A percentile compares a stretch with the other conserved stretches of the same genome.
Evolutionary conservation across 2,329 filamentous ascomycete genomes (phyloP).

Genomic region (Periconia sp.): DNA sequence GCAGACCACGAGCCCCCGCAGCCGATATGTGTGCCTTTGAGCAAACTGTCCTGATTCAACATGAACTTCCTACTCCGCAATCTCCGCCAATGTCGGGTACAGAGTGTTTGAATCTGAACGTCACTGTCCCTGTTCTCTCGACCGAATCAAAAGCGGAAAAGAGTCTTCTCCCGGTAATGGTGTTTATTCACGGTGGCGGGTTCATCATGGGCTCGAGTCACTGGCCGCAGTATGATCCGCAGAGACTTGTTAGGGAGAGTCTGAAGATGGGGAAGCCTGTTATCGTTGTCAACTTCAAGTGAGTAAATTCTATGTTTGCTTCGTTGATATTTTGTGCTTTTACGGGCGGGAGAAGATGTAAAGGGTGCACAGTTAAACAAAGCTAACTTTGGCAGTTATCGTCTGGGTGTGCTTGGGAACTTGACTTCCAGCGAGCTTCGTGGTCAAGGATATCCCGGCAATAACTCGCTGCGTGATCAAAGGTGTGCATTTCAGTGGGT

Average conservation of each 20-base stretch:
- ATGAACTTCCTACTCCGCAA: slow-evolving; percentile 9
- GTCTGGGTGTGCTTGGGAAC: slow-evolving; percentile 28
- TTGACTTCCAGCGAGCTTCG: slow-evolving; percentile 52
- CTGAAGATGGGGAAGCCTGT: slow-evolving; percentile 44
- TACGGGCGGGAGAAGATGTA: too few relatives aligned
- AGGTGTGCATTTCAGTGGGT: slow-evolving; percentile 41
- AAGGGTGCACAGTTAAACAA: too few relatives aligned
- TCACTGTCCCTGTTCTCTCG: slow-evolving; percentile 40
- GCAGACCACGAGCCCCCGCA: slow-evolving; percentile 19
- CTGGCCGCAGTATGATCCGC: slow-evolving; percentile 55
- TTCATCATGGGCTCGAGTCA: slow-evolving; percentile 52
- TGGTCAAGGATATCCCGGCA: slow-evolving; percentile 36
- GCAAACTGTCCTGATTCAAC: slow-evolving; percentile 22
- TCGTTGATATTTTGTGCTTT: too few relatives aligned
- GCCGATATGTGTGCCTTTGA: slow-evolving; percentile 19
- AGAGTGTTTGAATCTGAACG: slow-evolving; percentile 55
- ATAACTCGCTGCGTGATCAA: slow-evolving; percentile 37
- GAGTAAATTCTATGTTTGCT: slow-evolving; percentile 39
- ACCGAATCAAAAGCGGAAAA: slow-evolving; percentile 11
- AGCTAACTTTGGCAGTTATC: slow-evolving; percentile 17
- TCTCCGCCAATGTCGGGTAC: slow-evolving; percentile 44
- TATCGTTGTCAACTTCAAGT: slow-evolving; percentile 45
- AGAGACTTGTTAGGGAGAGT: slow-evolving; percentile 47
- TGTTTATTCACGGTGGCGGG: slow-evolving; percentile 57
- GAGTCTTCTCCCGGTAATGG: slow-evolving; percentile 46